Evolutionary conservation across 2,329 filamentous ascomycete species (phyloP).

Genomic region (Fusarium buharicum): DNA sequence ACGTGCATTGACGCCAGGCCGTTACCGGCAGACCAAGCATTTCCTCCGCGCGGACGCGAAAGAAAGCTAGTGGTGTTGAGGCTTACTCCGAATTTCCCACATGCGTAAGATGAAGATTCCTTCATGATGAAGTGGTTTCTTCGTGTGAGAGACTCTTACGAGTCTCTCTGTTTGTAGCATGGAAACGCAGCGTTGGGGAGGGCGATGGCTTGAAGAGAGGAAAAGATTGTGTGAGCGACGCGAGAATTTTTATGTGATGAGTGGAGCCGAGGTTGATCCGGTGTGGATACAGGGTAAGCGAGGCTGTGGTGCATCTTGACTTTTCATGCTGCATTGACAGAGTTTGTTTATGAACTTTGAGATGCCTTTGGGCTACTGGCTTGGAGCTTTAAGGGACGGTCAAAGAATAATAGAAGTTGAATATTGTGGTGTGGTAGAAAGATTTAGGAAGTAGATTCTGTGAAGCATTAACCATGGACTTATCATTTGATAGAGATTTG

Average conservation of each 20-base stretch:
- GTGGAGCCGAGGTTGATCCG: constrained; percentile 23
- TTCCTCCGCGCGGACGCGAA: not conserved
- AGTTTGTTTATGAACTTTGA: not conserved
- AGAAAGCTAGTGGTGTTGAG: constrained; percentile 62
- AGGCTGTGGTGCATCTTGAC: not conserved
- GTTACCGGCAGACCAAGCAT: constrained; percentile 77
- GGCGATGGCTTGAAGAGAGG: constrained; percentile 71
- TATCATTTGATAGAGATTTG: too few relatives aligned
- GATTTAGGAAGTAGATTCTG: too few relatives aligned
- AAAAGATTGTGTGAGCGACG: constrained; percentile 32
- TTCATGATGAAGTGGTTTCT: not conserved
- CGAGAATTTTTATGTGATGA: constrained; percentile 33
- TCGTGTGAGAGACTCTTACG: constrained; percentile 30
- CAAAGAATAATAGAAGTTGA: too few relatives aligned
- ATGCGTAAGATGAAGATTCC: constrained; percentile 63
- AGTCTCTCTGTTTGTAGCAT: constrained; percentile 81
- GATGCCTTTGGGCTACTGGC: not conserved
- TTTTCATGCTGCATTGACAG: not conserved
- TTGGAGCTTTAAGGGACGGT: too few relatives aligned
- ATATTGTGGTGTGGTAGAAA: too few relatives aligned
- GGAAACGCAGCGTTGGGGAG: constrained; percentile 95
- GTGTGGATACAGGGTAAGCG: constrained; percentile 25
- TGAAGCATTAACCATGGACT: too few relatives aligned
- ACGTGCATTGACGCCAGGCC: constrained; percentile 84
- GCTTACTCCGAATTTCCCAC: constrained; percentile 99